These are phyloP conservation scores for Pythium myriotylum DNA, from an alignment of 352 stramenopile genomes.

Conservation along the genomic window DNA sequence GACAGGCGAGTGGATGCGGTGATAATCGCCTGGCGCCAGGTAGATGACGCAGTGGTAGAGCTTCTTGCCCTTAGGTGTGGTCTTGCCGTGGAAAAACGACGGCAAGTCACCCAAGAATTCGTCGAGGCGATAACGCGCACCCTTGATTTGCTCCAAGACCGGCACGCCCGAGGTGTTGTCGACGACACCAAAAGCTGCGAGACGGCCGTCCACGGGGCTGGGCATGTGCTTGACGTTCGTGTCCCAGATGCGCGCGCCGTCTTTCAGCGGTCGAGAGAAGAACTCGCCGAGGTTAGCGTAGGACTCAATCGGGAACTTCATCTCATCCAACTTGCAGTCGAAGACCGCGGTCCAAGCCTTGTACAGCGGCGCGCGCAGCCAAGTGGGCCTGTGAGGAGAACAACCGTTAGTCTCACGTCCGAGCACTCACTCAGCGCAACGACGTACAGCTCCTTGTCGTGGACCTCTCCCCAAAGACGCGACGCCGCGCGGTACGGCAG, in stretches of 20 bases:
- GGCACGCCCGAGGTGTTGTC: conserved; percentile 44
- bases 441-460: conserved; percentile 82
- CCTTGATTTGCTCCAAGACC: conserved; percentile 84
- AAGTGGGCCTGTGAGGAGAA: conserved; percentile 46
- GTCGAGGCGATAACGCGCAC: conserved; percentile 77
- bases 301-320: conserved; percentile 74
- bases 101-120: conserved; percentile 75
- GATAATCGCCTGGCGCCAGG: conserved; percentile 85
- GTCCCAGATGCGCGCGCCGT: conserved; percentile 57
- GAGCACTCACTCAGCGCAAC: not conserved
- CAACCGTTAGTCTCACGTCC: not conserved
- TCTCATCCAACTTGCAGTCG: conserved; percentile 84
- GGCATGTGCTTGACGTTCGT: conserved; percentile 25
- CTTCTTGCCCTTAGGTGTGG: conserved; percentile 54
- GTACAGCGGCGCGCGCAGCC: conserved; percentile 75
- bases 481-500: conserved; percentile 79
- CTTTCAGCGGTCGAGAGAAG: conserved; percentile 82
- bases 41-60: conserved; percentile 85
- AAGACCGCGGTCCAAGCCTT: conserved; percentile 82
- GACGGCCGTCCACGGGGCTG: conserved; percentile 73
- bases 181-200: conserved; percentile 65
- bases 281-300: conserved; percentile 86
- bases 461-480: conserved; percentile 73
- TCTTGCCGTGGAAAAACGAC: conserved; percentile 51
- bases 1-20: conserved; percentile 84